A percentile compares a stretch with the other conserved stretches of the same genome.
Evolutionary conservation across 768 basidiomycete species (phyloP).

Genomic region (Chlorophyllum brunneum): DNA sequence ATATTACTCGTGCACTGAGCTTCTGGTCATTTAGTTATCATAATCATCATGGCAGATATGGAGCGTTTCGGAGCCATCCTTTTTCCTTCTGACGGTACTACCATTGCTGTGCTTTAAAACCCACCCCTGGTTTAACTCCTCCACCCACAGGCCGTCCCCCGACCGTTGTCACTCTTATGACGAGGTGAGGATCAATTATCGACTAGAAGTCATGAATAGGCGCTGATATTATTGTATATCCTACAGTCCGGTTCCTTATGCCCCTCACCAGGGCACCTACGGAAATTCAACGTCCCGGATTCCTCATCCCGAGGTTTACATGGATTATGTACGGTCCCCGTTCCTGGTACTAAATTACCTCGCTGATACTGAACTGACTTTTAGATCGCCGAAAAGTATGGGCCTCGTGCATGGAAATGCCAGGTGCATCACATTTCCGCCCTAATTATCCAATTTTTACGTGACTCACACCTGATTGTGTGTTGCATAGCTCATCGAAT

Average conservation of each 20-base stretch:
- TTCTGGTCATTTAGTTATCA: slow-evolving; percentile 16
- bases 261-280: slow-evolving; percentile 41
- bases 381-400: slow-evolving; percentile 68
- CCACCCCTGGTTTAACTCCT: slow-evolving; percentile 4
- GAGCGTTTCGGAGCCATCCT: slow-evolving; percentile 66
- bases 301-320: slow-evolving; percentile 82
- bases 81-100: slow-evolving; percentile 67
- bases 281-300: slow-evolving; percentile 50
- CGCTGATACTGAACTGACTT: slow-evolving; percentile 16
- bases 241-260: slow-evolving; percentile 36
- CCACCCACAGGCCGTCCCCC: slow-evolving; percentile 54
- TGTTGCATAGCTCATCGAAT: slow-evolving; percentile 56
- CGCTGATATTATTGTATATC: slow-evolving; percentile 5
- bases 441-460: slow-evolving; percentile 11
- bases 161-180: slow-evolving; percentile 69
- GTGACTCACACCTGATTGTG: slow-evolving; percentile 12
- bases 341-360: slow-evolving; percentile 1
- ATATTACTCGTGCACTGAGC: not conserved
- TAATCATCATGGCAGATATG: slow-evolving; percentile 55
- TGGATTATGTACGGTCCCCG: slow-evolving; percentile 58
- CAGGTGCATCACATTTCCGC: slow-evolving; percentile 41
- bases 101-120: not conserved
- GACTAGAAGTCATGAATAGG: slow-evolving; percentile 3
- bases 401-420: slow-evolving; percentile 67
- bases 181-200: slow-evolving; percentile 45